Conservation (phyloP, 2,329 filamentous ascomycete genomes). For the Nigrospora osmanthi region DNA sequence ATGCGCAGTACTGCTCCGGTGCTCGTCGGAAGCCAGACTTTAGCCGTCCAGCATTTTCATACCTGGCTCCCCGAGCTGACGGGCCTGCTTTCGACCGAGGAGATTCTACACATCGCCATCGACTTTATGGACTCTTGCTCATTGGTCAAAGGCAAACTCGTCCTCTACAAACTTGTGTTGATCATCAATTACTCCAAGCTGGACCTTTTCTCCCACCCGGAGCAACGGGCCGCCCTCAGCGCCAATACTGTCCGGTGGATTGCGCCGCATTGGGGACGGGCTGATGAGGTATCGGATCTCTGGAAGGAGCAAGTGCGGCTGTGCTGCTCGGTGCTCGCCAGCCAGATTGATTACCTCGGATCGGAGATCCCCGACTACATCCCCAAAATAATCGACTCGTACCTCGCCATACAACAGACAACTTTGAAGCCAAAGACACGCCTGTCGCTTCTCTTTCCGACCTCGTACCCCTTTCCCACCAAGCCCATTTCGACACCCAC, state of each 20-base stretch:
- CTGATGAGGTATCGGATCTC: constrained; percentile 66
- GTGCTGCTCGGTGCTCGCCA: constrained; percentile 86
- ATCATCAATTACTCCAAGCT: constrained; percentile 87
- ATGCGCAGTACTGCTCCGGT: constrained; percentile 84
- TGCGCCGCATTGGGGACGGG: constrained; percentile 83
- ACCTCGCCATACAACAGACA: constrained; percentile 61
- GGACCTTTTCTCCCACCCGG: constrained; percentile 70
- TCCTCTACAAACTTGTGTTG: constrained; percentile 85
- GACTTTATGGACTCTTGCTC: constrained; percentile 91
- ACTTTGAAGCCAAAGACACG: constrained; percentile 49
- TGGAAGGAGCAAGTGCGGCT: constrained; percentile 90
- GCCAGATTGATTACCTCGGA: constrained; percentile 70
- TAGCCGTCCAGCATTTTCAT: constrained; percentile 94
- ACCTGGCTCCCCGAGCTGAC: constrained; percentile 91
- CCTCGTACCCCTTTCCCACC: constrained; percentile 78
- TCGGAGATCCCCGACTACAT: constrained; percentile 83
- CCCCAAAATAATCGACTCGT: constrained; percentile 85
- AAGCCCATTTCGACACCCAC: constrained; percentile 51
- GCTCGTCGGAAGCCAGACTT: constrained; percentile 86
- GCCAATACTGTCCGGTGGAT: constrained; percentile 87
- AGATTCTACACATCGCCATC: constrained; percentile 84
- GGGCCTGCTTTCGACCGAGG: constrained; percentile 67
- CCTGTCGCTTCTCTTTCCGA: constrained; percentile 84
- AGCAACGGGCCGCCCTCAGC: constrained; percentile 66
- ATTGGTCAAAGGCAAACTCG: constrained; percentile 79